phyloP scores from a whole-genome alignment of 345 rosid species.

The Brassica juncea region DNA sequence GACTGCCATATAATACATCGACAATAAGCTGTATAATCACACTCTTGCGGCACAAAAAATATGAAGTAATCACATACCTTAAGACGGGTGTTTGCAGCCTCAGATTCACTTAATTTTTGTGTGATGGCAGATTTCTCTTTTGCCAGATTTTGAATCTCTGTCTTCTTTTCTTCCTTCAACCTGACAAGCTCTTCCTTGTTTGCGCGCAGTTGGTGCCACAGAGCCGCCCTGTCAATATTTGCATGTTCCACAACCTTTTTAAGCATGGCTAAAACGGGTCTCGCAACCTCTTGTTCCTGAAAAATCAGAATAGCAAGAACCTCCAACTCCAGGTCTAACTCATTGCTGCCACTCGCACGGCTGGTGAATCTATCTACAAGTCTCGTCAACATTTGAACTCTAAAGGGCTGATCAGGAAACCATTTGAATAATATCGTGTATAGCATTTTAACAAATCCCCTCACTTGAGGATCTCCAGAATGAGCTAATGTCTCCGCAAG shows the following conservation, averaged over 20 bases:
- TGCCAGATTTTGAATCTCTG: constrained; percentile 62
- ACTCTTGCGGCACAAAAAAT: constrained; percentile 15
- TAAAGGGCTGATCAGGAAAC: constrained; percentile 77
- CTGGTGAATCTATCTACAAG: constrained; percentile 86
- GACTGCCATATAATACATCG: constrained; percentile 57
- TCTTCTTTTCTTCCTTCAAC: constrained; percentile 68
- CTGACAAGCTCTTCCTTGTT: constrained; percentile 78
- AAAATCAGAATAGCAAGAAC: constrained; percentile 76
- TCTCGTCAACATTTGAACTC: constrained; percentile 79
- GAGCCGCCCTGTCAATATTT: constrained; percentile 87
- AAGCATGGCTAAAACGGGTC: constrained; percentile 80
- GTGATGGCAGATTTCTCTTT: constrained; percentile 65
- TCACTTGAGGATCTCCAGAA: constrained; percentile 68
- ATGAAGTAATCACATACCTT: constrained; percentile 58
- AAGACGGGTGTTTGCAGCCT: constrained; percentile 66
- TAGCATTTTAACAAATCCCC: constrained; percentile 81
- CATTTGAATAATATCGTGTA: constrained; percentile 81
- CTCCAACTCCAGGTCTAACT: constrained; percentile 73
- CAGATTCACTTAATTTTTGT: constrained; percentile 77
- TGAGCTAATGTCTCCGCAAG: constrained; percentile 91
- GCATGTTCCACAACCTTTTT: constrained; percentile 88
- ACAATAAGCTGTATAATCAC: constrained; percentile 10
- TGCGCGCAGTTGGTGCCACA: constrained; percentile 87
- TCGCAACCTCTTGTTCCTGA: constrained; percentile 77
- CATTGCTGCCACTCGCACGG: constrained; percentile 59